Evolutionary conservation across 805 yeast genomes (phyloP).

Genomic region (Metschnikowia reukaufii): DNA sequence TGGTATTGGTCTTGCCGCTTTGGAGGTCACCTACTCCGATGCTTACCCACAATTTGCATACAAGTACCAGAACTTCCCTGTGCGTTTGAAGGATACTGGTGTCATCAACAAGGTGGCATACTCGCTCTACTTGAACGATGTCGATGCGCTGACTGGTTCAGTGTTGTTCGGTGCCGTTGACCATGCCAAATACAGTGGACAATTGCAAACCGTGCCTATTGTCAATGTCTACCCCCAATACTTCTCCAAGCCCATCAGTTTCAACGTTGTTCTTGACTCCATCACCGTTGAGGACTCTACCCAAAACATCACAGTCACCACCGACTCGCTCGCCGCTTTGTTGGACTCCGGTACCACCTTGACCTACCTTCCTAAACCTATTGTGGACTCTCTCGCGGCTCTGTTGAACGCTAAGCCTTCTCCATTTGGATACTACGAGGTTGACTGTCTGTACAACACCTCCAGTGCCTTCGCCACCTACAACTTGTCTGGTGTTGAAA

Average conservation of each 20-base stretch:
- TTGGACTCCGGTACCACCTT: constrained; percentile 57
- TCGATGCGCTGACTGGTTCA: constrained; percentile 29
- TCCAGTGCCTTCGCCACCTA: constrained; percentile 25
- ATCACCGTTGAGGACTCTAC: constrained; percentile 19
- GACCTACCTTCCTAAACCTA: constrained; percentile 43
- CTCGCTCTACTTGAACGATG: constrained; percentile 58
- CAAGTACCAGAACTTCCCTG: not conserved
- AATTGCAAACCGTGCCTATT: constrained; percentile 37
- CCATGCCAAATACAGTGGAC: constrained; percentile 34
- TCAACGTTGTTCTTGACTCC: constrained; percentile 47
- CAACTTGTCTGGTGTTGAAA: constrained; percentile 56
- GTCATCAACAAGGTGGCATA: constrained; percentile 52
- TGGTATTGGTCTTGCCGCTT: not conserved
- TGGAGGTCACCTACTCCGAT: not conserved
- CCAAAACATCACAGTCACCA: not conserved
- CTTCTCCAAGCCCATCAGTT: constrained; percentile 38
- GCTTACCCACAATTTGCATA: not conserved
- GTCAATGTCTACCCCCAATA: constrained; percentile 20
- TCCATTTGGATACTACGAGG: constrained; percentile 7
- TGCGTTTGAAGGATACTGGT: constrained; percentile 52
- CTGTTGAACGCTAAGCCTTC: constrained; percentile 49
- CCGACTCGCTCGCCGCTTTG: constrained; percentile 10
- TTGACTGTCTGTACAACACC: constrained; percentile 15
- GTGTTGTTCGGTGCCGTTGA: constrained; percentile 45
- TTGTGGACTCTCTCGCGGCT: constrained; percentile 21